Conservation (phyloP, 352 stramenopile species). For the Globisporangium emineosum region DNA sequence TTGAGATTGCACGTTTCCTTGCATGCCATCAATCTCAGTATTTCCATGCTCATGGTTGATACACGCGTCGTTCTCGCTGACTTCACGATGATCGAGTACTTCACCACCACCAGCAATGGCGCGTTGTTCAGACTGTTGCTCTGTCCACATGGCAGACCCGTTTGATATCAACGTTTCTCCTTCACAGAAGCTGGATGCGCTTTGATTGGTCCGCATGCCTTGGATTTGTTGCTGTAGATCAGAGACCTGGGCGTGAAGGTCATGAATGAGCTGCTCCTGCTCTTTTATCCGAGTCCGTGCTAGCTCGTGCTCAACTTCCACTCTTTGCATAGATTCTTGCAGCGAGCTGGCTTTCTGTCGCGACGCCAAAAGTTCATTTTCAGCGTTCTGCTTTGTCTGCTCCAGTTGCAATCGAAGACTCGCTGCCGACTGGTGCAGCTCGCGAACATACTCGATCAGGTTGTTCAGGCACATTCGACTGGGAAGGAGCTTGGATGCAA, state of each 20-base stretch:
- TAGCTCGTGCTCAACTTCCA: constrained; percentile 32
- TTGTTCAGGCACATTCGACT: constrained; percentile 57
- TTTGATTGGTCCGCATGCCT: not conserved
- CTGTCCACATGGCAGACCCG: not conserved
- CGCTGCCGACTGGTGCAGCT: constrained; percentile 67
- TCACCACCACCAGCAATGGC: not conserved
- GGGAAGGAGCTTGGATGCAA: constrained; percentile 57
- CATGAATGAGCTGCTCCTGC: constrained; percentile 41
- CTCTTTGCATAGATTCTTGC: constrained; percentile 41
- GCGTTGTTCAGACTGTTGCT: not conserved
- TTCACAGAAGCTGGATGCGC: not conserved
- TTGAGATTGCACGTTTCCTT: not conserved
- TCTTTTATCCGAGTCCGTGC: constrained; percentile 32
- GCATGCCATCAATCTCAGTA: not conserved
- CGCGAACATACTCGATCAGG: constrained; percentile 73
- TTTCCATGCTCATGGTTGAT: not conserved
- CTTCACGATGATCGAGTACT: not conserved
- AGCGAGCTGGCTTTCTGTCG: constrained; percentile 38
- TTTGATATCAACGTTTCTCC: not conserved
- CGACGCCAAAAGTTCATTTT: constrained; percentile 47
- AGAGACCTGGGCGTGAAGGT: constrained; percentile 34
- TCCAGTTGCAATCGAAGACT: constrained; percentile 58
- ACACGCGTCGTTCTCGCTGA: not conserved
- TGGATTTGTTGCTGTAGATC: constrained; percentile 19
- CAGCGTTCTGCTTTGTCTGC: constrained; percentile 44